A percentile compares a stretch with the other conserved stretches of the same genome.
These are phyloP conservation scores for Monascus purpureus DNA, from an alignment of 495 filamentous ascomycete genomes.

Conservation along the genomic window DNA sequence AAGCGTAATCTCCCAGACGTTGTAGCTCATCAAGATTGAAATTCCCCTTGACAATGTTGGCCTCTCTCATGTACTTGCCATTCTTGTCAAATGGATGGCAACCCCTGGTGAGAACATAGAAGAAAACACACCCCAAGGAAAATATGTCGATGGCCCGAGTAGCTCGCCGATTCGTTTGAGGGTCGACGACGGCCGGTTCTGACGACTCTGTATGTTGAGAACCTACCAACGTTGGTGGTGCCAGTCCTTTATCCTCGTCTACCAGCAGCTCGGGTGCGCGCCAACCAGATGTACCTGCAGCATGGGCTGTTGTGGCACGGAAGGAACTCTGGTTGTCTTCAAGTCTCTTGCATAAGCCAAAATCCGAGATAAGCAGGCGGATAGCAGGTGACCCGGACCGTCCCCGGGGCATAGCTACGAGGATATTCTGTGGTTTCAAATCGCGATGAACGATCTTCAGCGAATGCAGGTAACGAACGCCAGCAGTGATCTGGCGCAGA, in stretches of 20 bases:
- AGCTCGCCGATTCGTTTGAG: constrained; percentile 60
- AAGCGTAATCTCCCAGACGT: constrained; percentile 62
- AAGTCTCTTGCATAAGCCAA: constrained; percentile 95
- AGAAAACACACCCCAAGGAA: constrained; percentile 89
- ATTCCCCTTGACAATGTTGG: constrained; percentile 83
- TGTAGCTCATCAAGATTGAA: constrained; percentile 60
- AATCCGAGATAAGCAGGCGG: constrained; percentile 91
- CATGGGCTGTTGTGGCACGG: constrained; percentile 83
- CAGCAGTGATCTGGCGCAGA: constrained; percentile 73
- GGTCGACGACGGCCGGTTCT: constrained; percentile 46
- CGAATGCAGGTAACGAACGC: constrained; percentile 76
- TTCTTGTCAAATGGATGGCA: constrained; percentile 90
- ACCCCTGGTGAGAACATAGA: constrained; percentile 84
- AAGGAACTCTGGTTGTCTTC: constrained; percentile 92
- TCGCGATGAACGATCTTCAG: constrained; percentile 94
- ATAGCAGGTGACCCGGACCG: constrained; percentile 18
- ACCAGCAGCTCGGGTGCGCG: constrained; percentile 85
- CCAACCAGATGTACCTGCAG: constrained; percentile 90
- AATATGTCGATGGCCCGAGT: constrained; percentile 96
- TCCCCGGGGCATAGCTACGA: constrained; percentile 48
- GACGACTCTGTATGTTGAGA: constrained; percentile 38
- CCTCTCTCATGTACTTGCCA: constrained; percentile 85
- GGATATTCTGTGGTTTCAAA: constrained; percentile 92
- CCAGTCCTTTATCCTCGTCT: constrained; percentile 52
- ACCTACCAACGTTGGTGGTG: constrained; percentile 12